These are phyloP conservation scores for Nitzschia putrida DNA, from an alignment of 108 stramenopile species.

Conservation along the genomic window DNA sequence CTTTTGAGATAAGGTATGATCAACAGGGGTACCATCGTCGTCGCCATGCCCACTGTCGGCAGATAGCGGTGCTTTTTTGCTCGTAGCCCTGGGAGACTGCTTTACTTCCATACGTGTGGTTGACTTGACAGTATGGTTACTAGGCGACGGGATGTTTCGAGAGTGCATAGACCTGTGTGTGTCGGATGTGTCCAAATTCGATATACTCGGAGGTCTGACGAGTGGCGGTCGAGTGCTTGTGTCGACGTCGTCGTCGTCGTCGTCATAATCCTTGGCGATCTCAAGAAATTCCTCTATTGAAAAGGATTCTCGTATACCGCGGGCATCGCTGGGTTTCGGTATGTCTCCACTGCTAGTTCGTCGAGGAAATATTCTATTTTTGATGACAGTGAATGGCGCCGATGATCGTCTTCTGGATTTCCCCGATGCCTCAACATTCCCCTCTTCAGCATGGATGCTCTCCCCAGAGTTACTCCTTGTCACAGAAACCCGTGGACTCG, in stretches of 20 bases:
- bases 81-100: not conserved
- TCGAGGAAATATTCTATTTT: conserved; percentile 2
- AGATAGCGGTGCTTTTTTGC: not conserved
- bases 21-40: not conserved
- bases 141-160: not conserved
- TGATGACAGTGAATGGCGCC: not conserved
- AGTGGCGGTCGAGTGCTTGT: not conserved
- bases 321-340: not conserved
- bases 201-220: conserved; percentile 14
- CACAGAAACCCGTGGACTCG: too few species aligned
- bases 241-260: not conserved
- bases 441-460: too few species aligned
- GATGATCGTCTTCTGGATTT: not conserved
- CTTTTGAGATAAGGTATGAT: conserved; percentile 13
- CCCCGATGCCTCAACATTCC: not conserved
- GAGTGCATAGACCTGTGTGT: not conserved
- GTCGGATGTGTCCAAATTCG: conserved; percentile 1
- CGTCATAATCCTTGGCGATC: not conserved
- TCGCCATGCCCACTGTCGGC: not conserved
- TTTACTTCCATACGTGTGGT: not conserved
- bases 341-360: not conserved
- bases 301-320: conserved; percentile 1
- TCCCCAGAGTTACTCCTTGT: too few species aligned
- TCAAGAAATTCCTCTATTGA: not conserved
- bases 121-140: not conserved